These are phyloP conservation scores for Pythium dissotocum DNA, from an alignment of 352 stramenopile species.

Conservation along the genomic window DNA sequence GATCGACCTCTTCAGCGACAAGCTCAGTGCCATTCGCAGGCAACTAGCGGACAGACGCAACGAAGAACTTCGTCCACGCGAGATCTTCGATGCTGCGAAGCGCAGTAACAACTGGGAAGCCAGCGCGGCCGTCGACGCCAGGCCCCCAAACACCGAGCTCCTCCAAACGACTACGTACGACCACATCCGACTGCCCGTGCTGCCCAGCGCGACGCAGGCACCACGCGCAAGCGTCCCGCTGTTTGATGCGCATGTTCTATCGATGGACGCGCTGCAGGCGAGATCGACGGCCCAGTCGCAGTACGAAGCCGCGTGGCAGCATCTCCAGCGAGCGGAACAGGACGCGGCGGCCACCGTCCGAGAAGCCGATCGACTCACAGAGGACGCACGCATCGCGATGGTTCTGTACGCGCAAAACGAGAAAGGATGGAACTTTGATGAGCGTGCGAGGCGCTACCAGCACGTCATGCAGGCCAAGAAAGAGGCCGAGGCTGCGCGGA, in stretches of 20 bases:
- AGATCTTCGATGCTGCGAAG: neutral
- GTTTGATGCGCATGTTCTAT: slow-evolving; percentile 30
- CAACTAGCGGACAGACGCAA: slow-evolving; percentile 34
- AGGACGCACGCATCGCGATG: slow-evolving; percentile 63
- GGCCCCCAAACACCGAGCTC: neutral
- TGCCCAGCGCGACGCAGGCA: slow-evolving; percentile 14
- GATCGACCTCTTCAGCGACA: slow-evolving; percentile 47
- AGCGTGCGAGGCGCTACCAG: slow-evolving; percentile 51
- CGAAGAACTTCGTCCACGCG: neutral
- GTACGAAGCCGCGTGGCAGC: slow-evolving; percentile 35
- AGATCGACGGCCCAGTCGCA: slow-evolving; percentile 33
- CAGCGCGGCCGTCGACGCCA: neutral
- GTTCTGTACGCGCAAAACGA: slow-evolving; percentile 61
- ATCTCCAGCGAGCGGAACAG: slow-evolving; percentile 34
- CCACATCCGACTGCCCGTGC: slow-evolving; percentile 18
- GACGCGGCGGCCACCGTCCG: slow-evolving; percentile 32
- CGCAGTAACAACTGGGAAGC: slow-evolving; percentile 11
- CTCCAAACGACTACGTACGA: neutral
- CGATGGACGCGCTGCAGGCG: slow-evolving; percentile 41
- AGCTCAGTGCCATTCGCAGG: slow-evolving; percentile 44
- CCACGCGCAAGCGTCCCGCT: slow-evolving; percentile 17
- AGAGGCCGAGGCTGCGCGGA: slow-evolving; percentile 42
- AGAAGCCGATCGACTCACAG: slow-evolving; percentile 49
- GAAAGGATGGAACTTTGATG: slow-evolving; percentile 60
- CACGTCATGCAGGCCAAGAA: slow-evolving; percentile 56